Base-by-base conservation (phyloP, 345 rosid species). In the Carallia brachiata region DNA sequence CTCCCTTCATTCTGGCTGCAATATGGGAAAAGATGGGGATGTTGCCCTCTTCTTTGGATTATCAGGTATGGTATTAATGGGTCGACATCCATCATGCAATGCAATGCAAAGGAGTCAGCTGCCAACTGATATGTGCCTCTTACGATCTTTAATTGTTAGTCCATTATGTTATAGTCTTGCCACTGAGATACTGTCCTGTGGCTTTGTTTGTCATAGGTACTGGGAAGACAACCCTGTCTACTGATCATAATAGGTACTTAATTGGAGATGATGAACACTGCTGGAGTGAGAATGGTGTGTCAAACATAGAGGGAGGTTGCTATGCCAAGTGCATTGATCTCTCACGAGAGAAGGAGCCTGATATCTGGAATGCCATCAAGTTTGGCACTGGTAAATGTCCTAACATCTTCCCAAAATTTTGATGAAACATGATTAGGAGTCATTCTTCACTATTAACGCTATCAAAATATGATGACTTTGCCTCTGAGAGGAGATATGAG, bases 21-120 rank as follows among this genome's bases (percentile, higher is more conserved):
- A 94, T 79, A 85, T 94, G 96, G 98, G 95, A 28, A 91, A 94
- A 85, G 87, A 86, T 73, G 97, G 97, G 83, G 98, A 94, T 70
- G 98, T 91, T 75, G 97, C 97, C 78, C 98, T 94, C 88, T 94
- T 94, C 90, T 94, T 94, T 84, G 98, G 98, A 68, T 83, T 94
- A 71, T 94, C 98, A 90, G 98, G 95, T 85, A 87, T 67, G 69
- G 77, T 80, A 74, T 77, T 78, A 67, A 48, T 52, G 57, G 83
- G 75, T 76, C 68, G 30, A 34, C 23, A 34, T 34, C 52, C 36
- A 44, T 36, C 57, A 34, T 64, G 79, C 62, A 50, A 54, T 61
- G 68, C 64, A 71, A 64, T 61, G 68, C 64, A 71, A 64, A 52
- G 61, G 79, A 52, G 36, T 52, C 53, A 66, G 9, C 66, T 37